These are phyloP conservation scores for Penicillium verrucosum DNA, from an alignment of 2,329 filamentous ascomycete genomes.

Conservation along the genomic window DNA sequence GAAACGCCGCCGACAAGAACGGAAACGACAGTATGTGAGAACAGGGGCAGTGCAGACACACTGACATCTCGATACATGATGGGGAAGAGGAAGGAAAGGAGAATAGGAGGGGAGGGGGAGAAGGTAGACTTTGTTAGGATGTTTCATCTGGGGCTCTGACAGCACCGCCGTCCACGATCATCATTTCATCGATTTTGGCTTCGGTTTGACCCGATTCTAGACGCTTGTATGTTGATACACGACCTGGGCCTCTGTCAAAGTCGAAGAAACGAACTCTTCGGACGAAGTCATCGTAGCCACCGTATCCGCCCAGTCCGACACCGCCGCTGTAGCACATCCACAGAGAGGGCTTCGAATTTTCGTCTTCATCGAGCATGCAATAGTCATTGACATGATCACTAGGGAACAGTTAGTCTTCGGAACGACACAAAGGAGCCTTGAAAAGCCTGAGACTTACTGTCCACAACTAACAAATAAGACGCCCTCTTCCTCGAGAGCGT, in stretches of 20 bases:
- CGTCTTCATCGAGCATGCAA: conserved; percentile 66
- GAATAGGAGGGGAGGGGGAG: neutral
- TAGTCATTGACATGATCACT: conserved; percentile 97
- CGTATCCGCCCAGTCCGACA: conserved; percentile 90
- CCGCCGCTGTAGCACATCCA: conserved; percentile 99
- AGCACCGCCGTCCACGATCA: conserved; percentile 58
- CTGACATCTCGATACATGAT: neutral
- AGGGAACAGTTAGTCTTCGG: conserved; percentile 18
- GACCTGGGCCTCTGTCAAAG: conserved; percentile 84
- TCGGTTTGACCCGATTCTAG: conserved; percentile 64
- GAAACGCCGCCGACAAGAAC: conserved; percentile 1
- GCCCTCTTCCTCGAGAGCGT: conserved; percentile 81
- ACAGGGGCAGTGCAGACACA: conserved; percentile 5
- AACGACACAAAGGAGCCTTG: neutral
- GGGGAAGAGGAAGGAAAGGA: neutral
- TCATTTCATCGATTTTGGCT: conserved; percentile 56
- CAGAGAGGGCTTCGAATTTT: conserved; percentile 61
- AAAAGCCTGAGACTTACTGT: conserved; percentile 60
- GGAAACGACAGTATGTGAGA: conserved; percentile 18
- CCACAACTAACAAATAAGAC: conserved; percentile 86
- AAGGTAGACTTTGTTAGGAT: conserved; percentile 4
- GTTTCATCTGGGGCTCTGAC: conserved; percentile 40
- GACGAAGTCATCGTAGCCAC: conserved; percentile 80
- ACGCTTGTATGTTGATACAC: conserved; percentile 89
- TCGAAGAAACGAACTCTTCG: conserved; percentile 86